A percentile compares a stretch with the other conserved stretches of the same genome.
phyloP scores from a whole-genome alignment of 1,284 basidiomycete genomes.

The Microstroma glucosiphilum region DNA sequence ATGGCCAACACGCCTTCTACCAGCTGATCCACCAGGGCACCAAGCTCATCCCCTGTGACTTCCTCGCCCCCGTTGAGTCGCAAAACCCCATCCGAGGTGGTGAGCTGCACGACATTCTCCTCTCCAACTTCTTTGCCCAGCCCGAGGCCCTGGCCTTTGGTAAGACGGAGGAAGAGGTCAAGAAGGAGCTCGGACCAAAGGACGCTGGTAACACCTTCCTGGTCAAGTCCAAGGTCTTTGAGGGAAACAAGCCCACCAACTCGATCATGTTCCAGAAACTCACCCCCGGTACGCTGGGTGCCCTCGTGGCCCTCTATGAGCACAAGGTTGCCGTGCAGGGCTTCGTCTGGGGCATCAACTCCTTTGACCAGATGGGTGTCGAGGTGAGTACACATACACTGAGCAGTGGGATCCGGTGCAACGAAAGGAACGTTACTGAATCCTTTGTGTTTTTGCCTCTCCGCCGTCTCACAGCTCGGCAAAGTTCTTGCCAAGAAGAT shows the following conservation, averaged over 20 bases:
- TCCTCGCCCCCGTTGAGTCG: conserved; percentile 86
- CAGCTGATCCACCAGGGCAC: conserved; percentile 81
- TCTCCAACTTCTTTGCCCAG: conserved; percentile 97
- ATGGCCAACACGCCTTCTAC: conserved; percentile 99
- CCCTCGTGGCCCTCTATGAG: conserved; percentile 86
- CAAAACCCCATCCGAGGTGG: conserved; percentile 72
- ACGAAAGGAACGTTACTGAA: background rate
- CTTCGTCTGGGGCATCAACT: conserved; percentile 94
- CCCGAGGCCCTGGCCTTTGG: conserved; percentile 95
- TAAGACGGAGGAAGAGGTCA: conserved; percentile 84
- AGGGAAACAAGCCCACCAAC: conserved; percentile 95
- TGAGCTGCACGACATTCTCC: conserved; percentile 88
- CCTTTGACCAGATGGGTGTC: conserved; percentile 63
- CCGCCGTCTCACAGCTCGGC: conserved; percentile 58
- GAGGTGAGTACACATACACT: background rate
- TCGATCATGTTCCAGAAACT: conserved; percentile 88
- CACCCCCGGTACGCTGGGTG: conserved; percentile 82
- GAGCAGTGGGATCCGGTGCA: background rate
- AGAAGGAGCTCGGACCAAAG: conserved; percentile 65
- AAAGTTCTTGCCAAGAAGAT: conserved; percentile 93
- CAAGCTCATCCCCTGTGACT: conserved; percentile 74
- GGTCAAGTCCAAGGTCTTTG: conserved; percentile 95
- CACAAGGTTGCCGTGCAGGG: conserved; percentile 99
- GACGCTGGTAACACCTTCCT: conserved; percentile 70
- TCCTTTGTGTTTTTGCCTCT: conserved; percentile 61